These are phyloP conservation scores for Avena eriantha DNA, from an alignment of 176 grass and related monocot species.

Conservation along the genomic window DNA sequence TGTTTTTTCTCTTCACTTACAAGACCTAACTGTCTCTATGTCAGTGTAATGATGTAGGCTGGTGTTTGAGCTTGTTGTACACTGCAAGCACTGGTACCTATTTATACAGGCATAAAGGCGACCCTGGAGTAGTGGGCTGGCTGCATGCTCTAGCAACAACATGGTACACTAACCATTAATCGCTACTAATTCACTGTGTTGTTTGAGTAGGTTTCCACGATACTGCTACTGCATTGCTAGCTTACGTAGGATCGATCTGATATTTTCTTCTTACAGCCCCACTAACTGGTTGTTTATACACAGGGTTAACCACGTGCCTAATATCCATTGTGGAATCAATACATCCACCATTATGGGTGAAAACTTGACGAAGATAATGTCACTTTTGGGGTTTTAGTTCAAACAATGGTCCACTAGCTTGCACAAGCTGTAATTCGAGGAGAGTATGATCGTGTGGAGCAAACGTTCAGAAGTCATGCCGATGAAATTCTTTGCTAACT, in stretches of 20 bases:
- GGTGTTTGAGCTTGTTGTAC: constrained; percentile 1
- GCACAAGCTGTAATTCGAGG: neutral
- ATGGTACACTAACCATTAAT: constrained; percentile 30
- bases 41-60: neutral
- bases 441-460: neutral
- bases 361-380: neutral
- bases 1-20: constrained; percentile 18
- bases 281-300: constrained; percentile 46
- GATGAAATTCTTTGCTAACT: neutral
- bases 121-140: constrained; percentile 35
- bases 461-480: neutral
- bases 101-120: constrained; percentile 58
- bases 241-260: constrained; percentile 3
- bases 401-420: constrained; percentile 5
- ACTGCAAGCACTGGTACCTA: constrained; percentile 24
- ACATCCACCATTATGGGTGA: constrained; percentile 19
- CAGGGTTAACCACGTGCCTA: constrained; percentile 37
- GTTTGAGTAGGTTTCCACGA: constrained; percentile 58
- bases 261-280: constrained; percentile 38
- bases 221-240: neutral
- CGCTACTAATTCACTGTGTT: constrained; percentile 13
- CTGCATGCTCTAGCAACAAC: constrained; percentile 34
- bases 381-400: neutral
- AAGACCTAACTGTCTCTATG: neutral
- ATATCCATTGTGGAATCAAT: constrained; percentile 30